Evolutionary conservation across 176 grass and related monocot species (phyloP).

Genomic region (Juncus effusus): DNA sequence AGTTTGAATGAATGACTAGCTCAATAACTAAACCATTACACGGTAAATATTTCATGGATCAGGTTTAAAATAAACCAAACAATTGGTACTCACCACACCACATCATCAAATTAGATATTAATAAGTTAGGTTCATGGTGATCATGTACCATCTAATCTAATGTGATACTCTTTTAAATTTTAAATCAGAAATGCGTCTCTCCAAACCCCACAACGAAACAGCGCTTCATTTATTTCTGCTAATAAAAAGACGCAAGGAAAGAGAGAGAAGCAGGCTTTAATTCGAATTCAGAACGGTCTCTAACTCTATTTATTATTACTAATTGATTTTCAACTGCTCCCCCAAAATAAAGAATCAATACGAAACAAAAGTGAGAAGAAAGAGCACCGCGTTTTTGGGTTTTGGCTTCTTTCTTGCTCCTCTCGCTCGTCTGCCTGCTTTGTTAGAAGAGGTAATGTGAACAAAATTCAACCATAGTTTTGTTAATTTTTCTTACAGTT

Average conservation of each 20-base stretch:
- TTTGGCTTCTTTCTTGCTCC: constrained; percentile 8
- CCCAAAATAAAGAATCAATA: constrained; percentile 1
- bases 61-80: no score
- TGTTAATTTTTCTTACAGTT: constrained; percentile 6
- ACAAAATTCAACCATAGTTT: neutral
- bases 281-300: constrained; percentile 67
- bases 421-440: constrained; percentile 1
- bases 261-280: constrained; percentile 44
- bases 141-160: no score
- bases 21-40: no score
- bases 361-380: neutral
- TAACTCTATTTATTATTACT: constrained; percentile 15
- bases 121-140: no score
- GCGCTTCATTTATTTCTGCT: constrained; percentile 29
- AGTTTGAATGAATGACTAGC: no score
- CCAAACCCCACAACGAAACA: no score
- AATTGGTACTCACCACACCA: no score
- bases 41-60: no score
- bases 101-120: no score
- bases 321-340: constrained; percentile 35
- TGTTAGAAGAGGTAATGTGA: constrained; percentile 27
- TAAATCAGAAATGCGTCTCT: no score
- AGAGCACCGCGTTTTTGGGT: constrained; percentile 28
- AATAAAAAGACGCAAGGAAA: constrained; percentile 2
- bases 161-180: no score